Base-by-base conservation (phyloP, 371 early-diverging fungal species). In the Mortierella sp. region DNA sequence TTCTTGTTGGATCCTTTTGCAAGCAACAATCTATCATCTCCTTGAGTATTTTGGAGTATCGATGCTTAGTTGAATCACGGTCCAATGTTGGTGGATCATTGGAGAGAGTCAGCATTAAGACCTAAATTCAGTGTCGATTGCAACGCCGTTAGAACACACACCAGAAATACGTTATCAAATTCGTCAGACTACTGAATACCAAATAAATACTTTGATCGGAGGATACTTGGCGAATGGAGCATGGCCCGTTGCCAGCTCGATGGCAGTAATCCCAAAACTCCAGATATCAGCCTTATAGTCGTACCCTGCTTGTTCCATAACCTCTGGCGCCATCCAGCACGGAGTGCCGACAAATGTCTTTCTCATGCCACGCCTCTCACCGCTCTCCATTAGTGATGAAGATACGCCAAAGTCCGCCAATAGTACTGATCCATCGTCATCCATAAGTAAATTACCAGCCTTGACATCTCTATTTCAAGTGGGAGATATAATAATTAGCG, bases 391-490 rank as follows among this genome's bases (percentile, higher is more conserved):
- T 66, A 96, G 77, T 8, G 93, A 92, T 5, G 92, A 91, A 12
- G 92, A 91, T 0, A 97, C 97, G n/a, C 97, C 97, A 84, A 97
- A 97, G 87, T 97, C 97, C 24, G 93, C 96, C 45, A 97, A 79
- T 49, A 94, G 83, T 2, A 96, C 95, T 22, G 91, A 84, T 3
- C 96, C 96, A 65, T 94, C 92, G 4, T 92, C 91, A 78, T 94
- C 95, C 85, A 96, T 86, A 43, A 97, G 78, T 52, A 97, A 77
- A 85, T 97, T 97, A 8, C 95, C 95, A 6, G 96, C 96, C 75
- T 96, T 97, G 24, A 96, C 94, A 85, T 97, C 97, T 72, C 97
- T 87, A 66, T 49, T 49, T 49, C n/a, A 35, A 35, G 35, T 8
- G 35, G 6, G 35, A 0, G 35, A 35, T 35, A 35, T 35, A 35